Base-by-base conservation (phyloP, 2,329 filamentous ascomycete species). In the Trichophyton rubrum region DNA sequence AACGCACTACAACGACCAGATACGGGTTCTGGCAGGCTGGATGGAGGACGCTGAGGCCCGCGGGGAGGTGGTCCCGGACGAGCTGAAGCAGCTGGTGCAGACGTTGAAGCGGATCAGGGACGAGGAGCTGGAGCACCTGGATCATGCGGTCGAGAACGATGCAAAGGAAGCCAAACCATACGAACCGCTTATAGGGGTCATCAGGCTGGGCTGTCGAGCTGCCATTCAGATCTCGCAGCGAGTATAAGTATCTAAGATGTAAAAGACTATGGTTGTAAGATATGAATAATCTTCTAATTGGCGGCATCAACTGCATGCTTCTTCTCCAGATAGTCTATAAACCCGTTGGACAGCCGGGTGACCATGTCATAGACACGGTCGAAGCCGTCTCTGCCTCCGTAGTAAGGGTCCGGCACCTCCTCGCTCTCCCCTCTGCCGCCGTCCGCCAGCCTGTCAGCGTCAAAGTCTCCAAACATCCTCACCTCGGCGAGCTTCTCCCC, bases 101-200 rank as follows among this genome's bases (percentile, higher is more conserved):
- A 89, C 88, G 27, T 80, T 97, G 65, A 82, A 91, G 68, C 79
- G 86, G 68, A 96, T 96, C 69, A 80, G 93, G 24, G 93, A 99
- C 71, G 93, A 99, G 76, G 93, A 99, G 76, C 76, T 99, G 61
- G 93, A 99, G 79, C 93, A 99, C 78, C 76, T 99, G 65, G 93
- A 99, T 72, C 88, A 95, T 76, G 93, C 93, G 0, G 87, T 99
- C 20, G 87, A 93, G 72, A 87, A 97, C 69, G 92, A 97, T 75
- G 87, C 91, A 2, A 90, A 93, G 74, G 85, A 90, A 74, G 93
- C 93, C 4, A 83, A 86, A 72, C 91, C 92, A 33, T 92, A 97
- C 73, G 91, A 92, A 79, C 75, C 96, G 60, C 77, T 99, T 64
- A 95, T 90, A 0, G 88, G 87, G 51, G 81, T 91, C 6, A 96